Evolutionary conservation across 345 rosid species (phyloP).

Genomic region (Syzygium grande): DNA sequence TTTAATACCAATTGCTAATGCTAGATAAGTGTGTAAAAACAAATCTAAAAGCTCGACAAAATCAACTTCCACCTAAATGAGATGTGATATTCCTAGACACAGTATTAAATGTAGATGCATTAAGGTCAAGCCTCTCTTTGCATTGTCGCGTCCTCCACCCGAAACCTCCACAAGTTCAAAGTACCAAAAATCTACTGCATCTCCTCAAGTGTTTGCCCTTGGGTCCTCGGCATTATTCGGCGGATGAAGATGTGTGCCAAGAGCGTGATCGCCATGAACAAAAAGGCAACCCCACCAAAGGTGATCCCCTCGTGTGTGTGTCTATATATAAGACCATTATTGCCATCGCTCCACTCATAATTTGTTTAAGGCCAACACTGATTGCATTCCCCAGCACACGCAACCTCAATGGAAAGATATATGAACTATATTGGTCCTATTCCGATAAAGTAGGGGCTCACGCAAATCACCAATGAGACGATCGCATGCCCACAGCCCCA

Average conservation of each 20-base stretch:
- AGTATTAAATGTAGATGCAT: no score
- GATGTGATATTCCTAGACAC: no score
- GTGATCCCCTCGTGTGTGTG: constrained; percentile 27
- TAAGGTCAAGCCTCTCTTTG: background rate
- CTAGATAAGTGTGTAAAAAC: no score
- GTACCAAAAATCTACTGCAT: constrained; percentile 50
- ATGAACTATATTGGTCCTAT: constrained; percentile 77
- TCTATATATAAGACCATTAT: constrained; percentile 43
- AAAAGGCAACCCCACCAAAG: constrained; percentile 58
- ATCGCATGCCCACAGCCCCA: constrained; percentile 71
- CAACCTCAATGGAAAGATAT: constrained; percentile 68
- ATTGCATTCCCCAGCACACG: constrained; percentile 67
- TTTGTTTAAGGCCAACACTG: constrained; percentile 54
- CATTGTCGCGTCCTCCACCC: constrained; percentile 3
- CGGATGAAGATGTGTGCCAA: constrained; percentile 46
- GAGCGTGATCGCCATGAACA: constrained; percentile 43
- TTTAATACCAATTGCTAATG: no score
- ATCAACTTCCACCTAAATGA: no score
- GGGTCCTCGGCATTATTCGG: constrained; percentile 51
- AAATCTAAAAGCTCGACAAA: no score
- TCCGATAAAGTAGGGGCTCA: constrained; percentile 16
- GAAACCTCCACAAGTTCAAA: constrained; percentile 31
- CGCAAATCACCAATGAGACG: constrained; percentile 17
- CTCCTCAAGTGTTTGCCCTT: constrained; percentile 64
- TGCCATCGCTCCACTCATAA: constrained; percentile 56